A percentile compares a stretch with the other conserved stretches of the same genome.
These are phyloP conservation scores for Gigaspora rosea DNA, from an alignment of 192 early-diverging fungal species.

Conservation along the genomic window DNA sequence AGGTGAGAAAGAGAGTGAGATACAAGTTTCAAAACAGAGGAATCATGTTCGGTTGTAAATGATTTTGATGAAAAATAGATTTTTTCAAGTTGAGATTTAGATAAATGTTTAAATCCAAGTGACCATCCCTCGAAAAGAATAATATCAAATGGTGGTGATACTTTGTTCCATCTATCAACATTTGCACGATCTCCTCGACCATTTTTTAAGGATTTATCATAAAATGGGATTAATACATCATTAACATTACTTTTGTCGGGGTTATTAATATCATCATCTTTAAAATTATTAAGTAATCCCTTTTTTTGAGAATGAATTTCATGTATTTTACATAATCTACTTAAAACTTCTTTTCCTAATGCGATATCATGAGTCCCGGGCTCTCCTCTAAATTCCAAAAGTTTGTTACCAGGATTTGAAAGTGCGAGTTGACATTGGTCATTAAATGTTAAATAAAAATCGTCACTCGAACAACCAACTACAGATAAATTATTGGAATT, in stretches of 20 bases:
- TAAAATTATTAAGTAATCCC: not conserved
- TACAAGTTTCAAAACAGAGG: slow-evolving; percentile 29
- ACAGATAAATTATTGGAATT: slow-evolving; percentile 51
- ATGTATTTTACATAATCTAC: slow-evolving; percentile 44
- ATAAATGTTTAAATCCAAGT: slow-evolving; percentile 77
- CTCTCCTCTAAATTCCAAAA: slow-evolving; percentile 82
- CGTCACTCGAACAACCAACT: slow-evolving; percentile 77
- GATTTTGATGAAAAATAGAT: slow-evolving; percentile 29
- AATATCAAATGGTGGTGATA: slow-evolving; percentile 65
- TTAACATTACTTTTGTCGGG: not conserved
- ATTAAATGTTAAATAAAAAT: slow-evolving; percentile 75
- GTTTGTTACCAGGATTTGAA: slow-evolving; percentile 57
- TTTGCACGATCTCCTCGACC: slow-evolving; percentile 82
- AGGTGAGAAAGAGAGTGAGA: slow-evolving; percentile 50
- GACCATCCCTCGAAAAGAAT: slow-evolving; percentile 95
- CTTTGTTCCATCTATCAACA: slow-evolving; percentile 56
- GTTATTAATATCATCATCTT: not conserved
- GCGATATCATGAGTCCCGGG: slow-evolving; percentile 88
- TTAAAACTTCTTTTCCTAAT: slow-evolving; percentile 60
- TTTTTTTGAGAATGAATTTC: not conserved
- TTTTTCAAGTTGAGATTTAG: slow-evolving; percentile 27
- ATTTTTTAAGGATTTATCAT: slow-evolving; percentile 75
- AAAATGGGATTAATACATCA: slow-evolving; percentile 59
- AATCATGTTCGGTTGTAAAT: not conserved
- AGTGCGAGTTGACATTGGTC: slow-evolving; percentile 61